phyloP scores from a whole-genome alignment of 495 filamentous ascomycete species.

The Apiosordaria backusii region DNA sequence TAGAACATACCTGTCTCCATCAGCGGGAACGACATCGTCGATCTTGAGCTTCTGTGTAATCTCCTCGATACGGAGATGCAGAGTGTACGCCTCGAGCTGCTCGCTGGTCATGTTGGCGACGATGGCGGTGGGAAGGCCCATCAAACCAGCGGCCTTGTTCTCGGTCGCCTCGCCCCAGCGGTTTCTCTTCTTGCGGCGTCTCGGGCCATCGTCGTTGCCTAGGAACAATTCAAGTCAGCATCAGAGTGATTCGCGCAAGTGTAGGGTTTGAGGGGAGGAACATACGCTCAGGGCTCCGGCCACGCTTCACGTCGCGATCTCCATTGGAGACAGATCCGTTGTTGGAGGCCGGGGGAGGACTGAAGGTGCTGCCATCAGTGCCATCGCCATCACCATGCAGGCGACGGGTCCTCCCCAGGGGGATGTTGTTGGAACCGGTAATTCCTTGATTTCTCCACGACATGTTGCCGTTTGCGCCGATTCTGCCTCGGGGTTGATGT shows the following conservation, averaged over 20 bases:
- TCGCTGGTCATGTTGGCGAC: conserved; percentile 95
- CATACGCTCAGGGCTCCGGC: conserved; percentile 50
- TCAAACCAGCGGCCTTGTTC: conserved; percentile 96
- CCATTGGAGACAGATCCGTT: conserved; percentile 21
- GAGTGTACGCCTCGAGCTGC: conserved; percentile 92
- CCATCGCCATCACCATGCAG: conserved; percentile 67
- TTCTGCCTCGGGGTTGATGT: neutral
- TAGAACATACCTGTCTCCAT: conserved; percentile 78
- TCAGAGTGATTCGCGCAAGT: neutral
- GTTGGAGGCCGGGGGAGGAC: conserved; percentile 12
- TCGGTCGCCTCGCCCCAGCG: conserved; percentile 94
- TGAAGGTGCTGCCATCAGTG: conserved; percentile 31
- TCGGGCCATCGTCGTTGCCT: conserved; percentile 63
- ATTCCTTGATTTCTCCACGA: conserved; percentile 93
- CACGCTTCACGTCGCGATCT: conserved; percentile 64
- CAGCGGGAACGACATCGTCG: conserved; percentile 93
- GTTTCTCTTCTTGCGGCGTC: conserved; percentile 92
- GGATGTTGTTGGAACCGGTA: conserved; percentile 98
- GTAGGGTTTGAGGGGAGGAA: neutral
- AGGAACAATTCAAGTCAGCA: conserved; percentile 2
- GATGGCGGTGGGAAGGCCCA: conserved; percentile 96
- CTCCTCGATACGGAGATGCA: conserved; percentile 95
- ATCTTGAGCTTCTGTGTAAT: conserved; percentile 98
- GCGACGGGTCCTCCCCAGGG: conserved; percentile 80
- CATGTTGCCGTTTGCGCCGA: conserved; percentile 50